Evolutionary conservation across 1,139 yeast genomes (phyloP), one percentile per base, ranked within the genome.

Genomic region (Pichia norvegensis): DNA sequence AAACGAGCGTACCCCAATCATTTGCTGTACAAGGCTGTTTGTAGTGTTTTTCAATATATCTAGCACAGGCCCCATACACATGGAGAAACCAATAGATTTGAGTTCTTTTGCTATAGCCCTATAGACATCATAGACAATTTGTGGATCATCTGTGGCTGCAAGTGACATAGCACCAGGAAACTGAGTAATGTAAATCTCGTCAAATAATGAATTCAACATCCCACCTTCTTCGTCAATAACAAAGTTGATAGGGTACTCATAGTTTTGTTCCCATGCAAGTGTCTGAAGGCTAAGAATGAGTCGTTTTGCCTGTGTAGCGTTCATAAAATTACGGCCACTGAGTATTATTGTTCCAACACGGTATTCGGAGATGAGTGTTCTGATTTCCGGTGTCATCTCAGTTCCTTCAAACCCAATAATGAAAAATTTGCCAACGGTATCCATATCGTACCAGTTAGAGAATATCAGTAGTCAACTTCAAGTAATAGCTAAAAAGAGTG

Each of bases 131-230:
- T 74, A 74, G 5, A 78, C 79, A 51, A 78, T 59, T 10, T 72
- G 72, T n/a, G 68, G 59, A 45, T 75, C 74, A 8, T 76, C 76
- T 0, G 81, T 72, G 16, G 85, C 83, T 1, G 79, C 76, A 33
- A 79, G 61, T 3, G 81, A 84, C 85, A 79, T 79, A 21, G 83
- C 81, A 4, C 84, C 79, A 0, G 85, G 85, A 53, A 74, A 78
- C 59, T 79, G 85, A 10, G 80, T 73, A 29, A 79, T 60, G 49
- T 64, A 67, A 11, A 71, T 70, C 4, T 73, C 69, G 55, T 79
- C 85, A 58, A 75, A 76, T 39, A 79, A 64, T 27, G 80, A 70
- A 59, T 79, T 78, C 62, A 65, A 66, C 56, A 78, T 85, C 55
- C 75, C 76, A 53, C 60, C 72, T 63, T 74, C 79, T 52, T 72